Evolutionary conservation across 225 moss, liverwort and hornwort species (phyloP), one percentile per base, ranked within the genome.

Genomic region (Ulota crispa): DNA sequence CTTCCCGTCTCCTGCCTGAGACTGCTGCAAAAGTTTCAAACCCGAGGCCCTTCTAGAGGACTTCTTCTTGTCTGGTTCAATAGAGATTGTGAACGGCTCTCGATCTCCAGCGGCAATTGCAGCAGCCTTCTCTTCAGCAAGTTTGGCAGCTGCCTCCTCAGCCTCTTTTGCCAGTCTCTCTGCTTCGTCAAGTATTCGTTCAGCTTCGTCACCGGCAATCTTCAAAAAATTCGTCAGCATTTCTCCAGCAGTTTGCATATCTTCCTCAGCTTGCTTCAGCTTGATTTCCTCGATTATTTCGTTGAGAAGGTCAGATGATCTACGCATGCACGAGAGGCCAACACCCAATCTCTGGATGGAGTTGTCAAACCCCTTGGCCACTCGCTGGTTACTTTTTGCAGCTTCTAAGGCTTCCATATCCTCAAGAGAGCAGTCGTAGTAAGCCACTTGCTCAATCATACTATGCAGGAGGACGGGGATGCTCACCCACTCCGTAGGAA

Each of bases 371-470:
- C 87, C 90, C 43, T 68, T 86, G 14, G 82, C 86, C 67, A 93
- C 70, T 1, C 73, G 82, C 16, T 85, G 92, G 67, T 93, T 94
- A 61, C 39, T 26, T 41, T 88, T 90, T 9, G 82, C 78, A 11
- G 90, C 89, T 57, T 98, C 93, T 47, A 90, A 54, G 43, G 93
- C 89, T 66, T 94, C 89, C 67, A 92, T 83, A 60, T 95, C 93
- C 37, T 91, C 88, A 23, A 87, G 42, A 31, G 89, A 88, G 70
- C 93, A 94, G 14, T 93, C 81, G 55, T 90, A 93, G 47, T 87
- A 86, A 39, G 88, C 87, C 36, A 98, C 93, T 98, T 98, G 97
- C 83, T 98, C 92, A 1, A 98, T 56, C 82, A 98, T 88, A 73
- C 93, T 95, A 41, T 93, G 87, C 43, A 98, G 55, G 19, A 98